Percentiles rank a stretch among this genome's conserved stretches.
These are phyloP conservation scores for Hyaloscypha hepaticicola DNA, from an alignment of 495 filamentous ascomycete genomes.

Conservation along the genomic window DNA sequence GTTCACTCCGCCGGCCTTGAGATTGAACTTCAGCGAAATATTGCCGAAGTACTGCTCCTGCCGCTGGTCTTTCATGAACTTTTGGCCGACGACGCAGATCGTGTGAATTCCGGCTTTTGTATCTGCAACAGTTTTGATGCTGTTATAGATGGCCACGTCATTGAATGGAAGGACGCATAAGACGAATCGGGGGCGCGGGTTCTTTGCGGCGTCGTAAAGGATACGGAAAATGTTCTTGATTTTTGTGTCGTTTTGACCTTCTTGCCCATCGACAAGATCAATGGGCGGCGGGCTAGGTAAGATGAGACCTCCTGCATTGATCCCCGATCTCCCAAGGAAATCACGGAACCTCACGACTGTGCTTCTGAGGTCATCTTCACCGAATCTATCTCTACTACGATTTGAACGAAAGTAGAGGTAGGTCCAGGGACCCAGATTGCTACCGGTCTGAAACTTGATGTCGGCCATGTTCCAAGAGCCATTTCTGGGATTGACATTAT, in stretches of 20 bases:
- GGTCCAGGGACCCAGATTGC: slow-evolving; percentile 41
- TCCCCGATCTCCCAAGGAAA: slow-evolving; percentile 38
- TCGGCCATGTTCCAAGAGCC: slow-evolving; percentile 59
- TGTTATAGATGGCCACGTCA: slow-evolving; percentile 57
- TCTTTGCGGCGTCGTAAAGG: slow-evolving; percentile 18
- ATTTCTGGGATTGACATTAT: slow-evolving; percentile 25
- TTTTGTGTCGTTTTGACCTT: slow-evolving; percentile 17
- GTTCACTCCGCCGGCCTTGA: slow-evolving; percentile 81
- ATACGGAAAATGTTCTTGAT: slow-evolving; percentile 22
- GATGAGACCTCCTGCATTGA: slow-evolving; percentile 39
- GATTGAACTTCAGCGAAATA: slow-evolving; percentile 77
- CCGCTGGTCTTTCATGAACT: slow-evolving; percentile 43
- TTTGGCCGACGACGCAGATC: slow-evolving; percentile 56
- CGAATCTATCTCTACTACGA: background rate
- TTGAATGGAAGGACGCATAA: slow-evolving; percentile 60
- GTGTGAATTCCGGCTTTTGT: slow-evolving; percentile 61
- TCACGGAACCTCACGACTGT: slow-evolving; percentile 36
- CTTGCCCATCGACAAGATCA: slow-evolving; percentile 15
- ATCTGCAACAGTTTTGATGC: slow-evolving; percentile 68
- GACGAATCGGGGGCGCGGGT: slow-evolving; percentile 46
- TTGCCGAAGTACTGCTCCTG: slow-evolving; percentile 67
- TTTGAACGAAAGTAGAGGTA: slow-evolving; percentile 20
- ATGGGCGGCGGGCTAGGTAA: background rate
- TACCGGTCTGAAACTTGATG: slow-evolving; percentile 42
- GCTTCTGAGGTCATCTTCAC: slow-evolving; percentile 4